A percentile compares a stretch with the other conserved stretches of the same genome.
These are phyloP conservation scores for Dictyostelium capitatum DNA, from an alignment of 78 protist genomes.

Conservation along the genomic window DNA sequence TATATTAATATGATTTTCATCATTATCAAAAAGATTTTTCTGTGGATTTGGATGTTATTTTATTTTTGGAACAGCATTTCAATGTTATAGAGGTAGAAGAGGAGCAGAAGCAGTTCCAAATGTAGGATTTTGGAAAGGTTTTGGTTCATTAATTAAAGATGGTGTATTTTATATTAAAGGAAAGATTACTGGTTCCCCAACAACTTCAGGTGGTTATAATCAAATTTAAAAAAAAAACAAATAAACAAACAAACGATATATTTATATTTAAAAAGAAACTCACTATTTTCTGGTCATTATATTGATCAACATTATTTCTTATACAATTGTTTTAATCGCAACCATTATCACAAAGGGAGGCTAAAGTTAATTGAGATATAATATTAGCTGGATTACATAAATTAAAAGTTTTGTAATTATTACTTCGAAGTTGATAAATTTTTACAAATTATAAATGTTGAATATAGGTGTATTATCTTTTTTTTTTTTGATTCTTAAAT, in stretches of 20 bases:
- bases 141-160: conserved; percentile 50
- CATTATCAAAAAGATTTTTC: neutral
- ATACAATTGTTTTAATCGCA: no score
- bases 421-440: no score
- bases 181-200: neutral
- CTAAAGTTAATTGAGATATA: neutral
- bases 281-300: no score
- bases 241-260: neutral
- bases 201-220: neutral
- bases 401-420: neutral
- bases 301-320: no score
- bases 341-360: no score
- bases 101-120: conserved; percentile 48
- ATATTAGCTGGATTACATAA: neutral
- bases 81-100: conserved; percentile 13
- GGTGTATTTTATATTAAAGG: conserved; percentile 41
- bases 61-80: conserved; percentile 2
- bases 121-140: neutral
- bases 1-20: no score
- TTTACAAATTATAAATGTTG: neutral
- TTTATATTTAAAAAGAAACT: neutral
- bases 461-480: no score
- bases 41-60: conserved; percentile 32
- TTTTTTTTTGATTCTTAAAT: no score
- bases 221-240: neutral